Evolutionary conservation across 805 yeast species (phyloP).

Genomic region (Debaryomyces maramus): DNA sequence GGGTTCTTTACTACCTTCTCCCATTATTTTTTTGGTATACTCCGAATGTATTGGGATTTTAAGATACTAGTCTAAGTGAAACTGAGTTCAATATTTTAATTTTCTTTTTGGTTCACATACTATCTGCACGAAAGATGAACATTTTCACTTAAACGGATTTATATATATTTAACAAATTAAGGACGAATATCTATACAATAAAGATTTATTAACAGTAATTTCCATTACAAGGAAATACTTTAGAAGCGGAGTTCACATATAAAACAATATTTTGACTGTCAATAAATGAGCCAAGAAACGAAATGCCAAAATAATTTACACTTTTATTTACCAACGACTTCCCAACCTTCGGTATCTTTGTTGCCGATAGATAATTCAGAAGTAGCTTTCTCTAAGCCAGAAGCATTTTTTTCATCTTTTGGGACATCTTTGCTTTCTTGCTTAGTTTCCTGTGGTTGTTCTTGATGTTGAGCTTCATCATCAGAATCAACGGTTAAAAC

Average conservation of each 20-base stretch:
- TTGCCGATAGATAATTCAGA: conserved; percentile 25
- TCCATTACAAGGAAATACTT: background rate
- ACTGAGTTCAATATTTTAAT: too few species aligned
- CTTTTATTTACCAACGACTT: conserved; percentile 34
- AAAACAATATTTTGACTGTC: background rate
- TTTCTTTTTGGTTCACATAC: too few species aligned
- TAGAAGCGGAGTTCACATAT: background rate
- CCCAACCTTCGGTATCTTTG: conserved; percentile 35
- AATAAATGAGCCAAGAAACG: background rate
- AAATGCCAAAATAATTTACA: background rate
- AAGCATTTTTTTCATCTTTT: conserved; percentile 12
- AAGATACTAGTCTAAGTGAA: too few species aligned
- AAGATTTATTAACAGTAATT: background rate
- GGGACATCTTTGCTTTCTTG: conserved; percentile 14
- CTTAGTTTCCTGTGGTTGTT: conserved; percentile 17
- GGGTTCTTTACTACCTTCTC: background rate
- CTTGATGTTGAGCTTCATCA: conserved; percentile 19
- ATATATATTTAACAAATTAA: background rate
- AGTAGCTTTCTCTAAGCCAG: conserved; percentile 26
- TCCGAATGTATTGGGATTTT: too few species aligned
- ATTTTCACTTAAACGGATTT: too few species aligned
- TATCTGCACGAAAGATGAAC: too few species aligned
- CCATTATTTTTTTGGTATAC: background rate
- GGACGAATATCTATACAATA: background rate
- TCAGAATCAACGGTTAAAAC: conserved; percentile 36